These are phyloP conservation scores for Lichina pygmaea DNA, from an alignment of 495 filamentous ascomycete genomes.

Conservation along the genomic window DNA sequence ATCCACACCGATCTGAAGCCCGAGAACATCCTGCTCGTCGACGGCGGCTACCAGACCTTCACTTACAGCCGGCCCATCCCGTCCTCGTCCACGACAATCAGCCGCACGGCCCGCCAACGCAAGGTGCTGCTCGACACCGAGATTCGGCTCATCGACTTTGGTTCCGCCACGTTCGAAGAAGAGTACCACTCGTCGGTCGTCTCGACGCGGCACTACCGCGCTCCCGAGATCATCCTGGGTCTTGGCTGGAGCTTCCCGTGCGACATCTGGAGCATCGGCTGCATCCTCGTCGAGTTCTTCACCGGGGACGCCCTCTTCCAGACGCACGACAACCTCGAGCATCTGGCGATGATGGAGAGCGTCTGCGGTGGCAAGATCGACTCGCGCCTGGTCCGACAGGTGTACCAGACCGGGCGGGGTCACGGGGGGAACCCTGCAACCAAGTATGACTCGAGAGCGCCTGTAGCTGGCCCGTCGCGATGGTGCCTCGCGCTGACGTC, in stretches of 20 bases:
- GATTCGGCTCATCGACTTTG: constrained; percentile 93
- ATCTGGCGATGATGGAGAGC: constrained; percentile 97
- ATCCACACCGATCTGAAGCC: constrained; percentile 97
- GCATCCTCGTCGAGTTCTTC: constrained; percentile 96
- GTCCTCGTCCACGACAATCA: constrained; percentile 54
- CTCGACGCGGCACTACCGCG: constrained; percentile 83
- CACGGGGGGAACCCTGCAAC: constrained; percentile 48
- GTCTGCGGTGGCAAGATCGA: constrained; percentile 59
- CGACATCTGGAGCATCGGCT: constrained; percentile 98
- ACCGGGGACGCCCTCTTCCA: constrained; percentile 95
- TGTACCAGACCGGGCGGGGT: constrained; percentile 32
- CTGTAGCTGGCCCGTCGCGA: no score
- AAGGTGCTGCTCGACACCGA: constrained; percentile 83
- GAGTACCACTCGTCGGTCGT: constrained; percentile 97
- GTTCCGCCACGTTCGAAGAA: constrained; percentile 91
- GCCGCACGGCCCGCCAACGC: constrained; percentile 57
- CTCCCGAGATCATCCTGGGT: constrained; percentile 90
- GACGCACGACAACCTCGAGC: constrained; percentile 92
- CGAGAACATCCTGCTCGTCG: constrained; percentile 88
- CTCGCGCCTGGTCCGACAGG: constrained; percentile 41
- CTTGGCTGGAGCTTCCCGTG: constrained; percentile 95
- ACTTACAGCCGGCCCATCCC: constrained; percentile 89
- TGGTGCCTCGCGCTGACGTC: no score
- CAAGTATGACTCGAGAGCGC: constrained; percentile 30
- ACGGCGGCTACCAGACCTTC: constrained; percentile 78